A percentile compares a stretch with the other conserved stretches of the same genome.
Evolutionary conservation across 208 protist genomes (phyloP).

Genomic region (Trypanosoma rangeli): DNA sequence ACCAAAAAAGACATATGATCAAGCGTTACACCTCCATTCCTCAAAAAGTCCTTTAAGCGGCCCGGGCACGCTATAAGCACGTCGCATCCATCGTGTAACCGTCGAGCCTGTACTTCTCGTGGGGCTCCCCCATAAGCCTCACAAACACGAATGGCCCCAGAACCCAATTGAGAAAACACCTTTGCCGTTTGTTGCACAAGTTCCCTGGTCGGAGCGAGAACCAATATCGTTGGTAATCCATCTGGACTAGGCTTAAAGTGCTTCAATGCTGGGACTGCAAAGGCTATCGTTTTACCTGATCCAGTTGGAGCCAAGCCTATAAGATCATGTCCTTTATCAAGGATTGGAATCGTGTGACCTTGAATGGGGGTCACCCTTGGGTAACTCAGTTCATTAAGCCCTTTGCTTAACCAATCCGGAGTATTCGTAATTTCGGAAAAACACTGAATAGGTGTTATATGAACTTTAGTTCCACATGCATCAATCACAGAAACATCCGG

Average conservation of each 20-base stretch:
- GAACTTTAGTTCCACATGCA: slow-evolving; percentile 39
- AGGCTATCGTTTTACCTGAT: slow-evolving; percentile 98
- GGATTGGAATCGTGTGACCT: slow-evolving; percentile 79
- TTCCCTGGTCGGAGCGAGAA: slow-evolving; percentile 98
- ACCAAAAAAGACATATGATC: slow-evolving; percentile 94
- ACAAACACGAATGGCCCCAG: slow-evolving; percentile 55
- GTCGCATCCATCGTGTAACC: slow-evolving; percentile 75
- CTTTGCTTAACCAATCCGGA: slow-evolving; percentile 68
- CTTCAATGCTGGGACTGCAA: slow-evolving; percentile 94
- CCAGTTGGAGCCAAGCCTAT: slow-evolving; percentile 98
- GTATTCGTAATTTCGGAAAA: slow-evolving; percentile 58
- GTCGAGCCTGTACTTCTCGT: slow-evolving; percentile 58
- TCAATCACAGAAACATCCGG: slow-evolving; percentile 57
- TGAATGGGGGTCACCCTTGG: slow-evolving; percentile 87
- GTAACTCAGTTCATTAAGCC: slow-evolving; percentile 52
- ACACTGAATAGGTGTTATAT: slow-evolving; percentile 52
- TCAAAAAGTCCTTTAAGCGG: slow-evolving; percentile 95
- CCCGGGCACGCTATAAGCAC: slow-evolving; percentile 98
- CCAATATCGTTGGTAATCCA: slow-evolving; percentile 87
- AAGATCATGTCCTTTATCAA: slow-evolving; percentile 92
- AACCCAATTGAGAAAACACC: slow-evolving; percentile 81
- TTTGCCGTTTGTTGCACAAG: slow-evolving; percentile 98
- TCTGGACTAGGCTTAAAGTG: slow-evolving; percentile 44
- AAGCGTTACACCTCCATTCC: slow-evolving; percentile 90
- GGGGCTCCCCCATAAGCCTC: slow-evolving; percentile 83